Evolutionary conservation across 139 green algal species (phyloP), one percentile per base, ranked within the genome.

Genomic region (Mesotaenium endlicherianum): DNA sequence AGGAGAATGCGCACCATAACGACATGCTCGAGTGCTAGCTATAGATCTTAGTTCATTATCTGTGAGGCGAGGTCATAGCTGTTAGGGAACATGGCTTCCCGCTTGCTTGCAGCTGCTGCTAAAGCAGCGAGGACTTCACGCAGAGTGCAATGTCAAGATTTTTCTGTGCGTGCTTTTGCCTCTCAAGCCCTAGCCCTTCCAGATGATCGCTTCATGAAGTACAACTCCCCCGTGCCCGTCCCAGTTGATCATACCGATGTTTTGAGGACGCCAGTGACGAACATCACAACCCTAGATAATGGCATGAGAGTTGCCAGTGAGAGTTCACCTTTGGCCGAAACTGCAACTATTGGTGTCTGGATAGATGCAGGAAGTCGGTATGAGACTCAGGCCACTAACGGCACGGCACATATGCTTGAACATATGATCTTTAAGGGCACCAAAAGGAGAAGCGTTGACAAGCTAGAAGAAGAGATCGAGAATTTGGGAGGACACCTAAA

Each of bases 361-460:
- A 98, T 99, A 83, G 96, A 99, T 89, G 94, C 95, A n/a, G 96
- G 96, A 47, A 95, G 89, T 79, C 88, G 96, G 16, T 82, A 72
- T 71, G 74, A 87, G 77, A 95, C 88, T 1, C 94, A 94, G 26
- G 87, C 88, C 39, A 97, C 93, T 86, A 98, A 98, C 80, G 96
- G 96, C 55, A 94, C 93, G 2, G 96, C 96, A 2, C 96, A 99
- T 85, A 99, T 99, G 86, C 91, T 99, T 77, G 96, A 99, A 91
- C 96, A 99, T 91, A 97, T 99, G 92, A 93, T 95, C 3, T 99
- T 99, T 91, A 99, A 99, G 91, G 96, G 96, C 47, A 99, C 96
- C 55, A 94, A 94, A 87, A 76, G 44, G 70, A 42, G 83, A 20
- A 76, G 30, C 39, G 88, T 82, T 34, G 17, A 90, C 76, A 90